Evolutionary conservation across 2,329 filamentous ascomycete species (phyloP).

Genomic region (Penicillium sp.): DNA sequence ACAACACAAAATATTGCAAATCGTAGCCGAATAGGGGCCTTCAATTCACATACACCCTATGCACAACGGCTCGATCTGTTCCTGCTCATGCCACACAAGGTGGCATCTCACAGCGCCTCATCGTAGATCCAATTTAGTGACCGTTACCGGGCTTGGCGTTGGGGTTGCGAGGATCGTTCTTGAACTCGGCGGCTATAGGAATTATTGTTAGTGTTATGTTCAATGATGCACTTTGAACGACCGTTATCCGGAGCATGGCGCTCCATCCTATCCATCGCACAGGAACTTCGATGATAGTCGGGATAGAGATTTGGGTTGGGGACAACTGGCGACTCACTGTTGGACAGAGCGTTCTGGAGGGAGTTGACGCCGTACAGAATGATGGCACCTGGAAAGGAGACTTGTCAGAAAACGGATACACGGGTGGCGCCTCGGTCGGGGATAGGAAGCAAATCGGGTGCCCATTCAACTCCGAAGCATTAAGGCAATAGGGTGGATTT

Average conservation of each 20-base stretch:
- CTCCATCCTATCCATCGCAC: background rate
- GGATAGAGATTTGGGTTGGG: background rate
- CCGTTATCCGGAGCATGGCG: slow-evolving; percentile 5
- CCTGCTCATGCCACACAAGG: slow-evolving; percentile 11
- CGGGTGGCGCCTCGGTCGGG: slow-evolving; percentile 1
- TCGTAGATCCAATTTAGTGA: slow-evolving; percentile 32
- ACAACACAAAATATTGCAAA: slow-evolving; percentile 22
- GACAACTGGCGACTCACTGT: slow-evolving; percentile 59
- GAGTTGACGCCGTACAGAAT: slow-evolving; percentile 92
- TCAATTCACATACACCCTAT: background rate
- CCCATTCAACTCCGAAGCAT: background rate
- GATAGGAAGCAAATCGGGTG: background rate
- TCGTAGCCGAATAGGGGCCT: slow-evolving; percentile 13
- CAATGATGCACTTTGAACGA: slow-evolving; percentile 3
- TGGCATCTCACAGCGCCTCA: slow-evolving; percentile 19
- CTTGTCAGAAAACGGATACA: slow-evolving; percentile 25
- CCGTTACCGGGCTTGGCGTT: slow-evolving; percentile 37
- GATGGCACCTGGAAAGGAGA: slow-evolving; percentile 62
- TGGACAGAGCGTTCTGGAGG: slow-evolving; percentile 71
- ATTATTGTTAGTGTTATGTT: slow-evolving; percentile 18
- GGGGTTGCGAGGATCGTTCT: slow-evolving; percentile 89
- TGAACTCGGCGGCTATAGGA: slow-evolving; percentile 78
- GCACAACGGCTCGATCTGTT: slow-evolving; percentile 4
- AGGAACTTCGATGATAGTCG: background rate
- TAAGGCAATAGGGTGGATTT: background rate